Conservation (phyloP, 108 stramenopile species). For the Parietichytrium sp. region DNA sequence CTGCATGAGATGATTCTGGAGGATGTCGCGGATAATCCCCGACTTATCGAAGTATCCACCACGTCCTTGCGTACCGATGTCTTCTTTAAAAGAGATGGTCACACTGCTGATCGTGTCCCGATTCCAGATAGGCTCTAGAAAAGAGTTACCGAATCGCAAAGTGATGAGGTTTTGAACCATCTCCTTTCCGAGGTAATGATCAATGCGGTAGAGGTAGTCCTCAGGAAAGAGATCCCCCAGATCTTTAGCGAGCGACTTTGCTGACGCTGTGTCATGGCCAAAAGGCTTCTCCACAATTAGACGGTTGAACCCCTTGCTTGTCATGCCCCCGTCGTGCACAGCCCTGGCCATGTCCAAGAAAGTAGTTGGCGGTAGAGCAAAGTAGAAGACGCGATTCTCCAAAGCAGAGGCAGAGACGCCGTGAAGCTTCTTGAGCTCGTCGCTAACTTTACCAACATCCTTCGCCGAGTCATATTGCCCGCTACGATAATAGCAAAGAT, state of each 20-base stretch:
- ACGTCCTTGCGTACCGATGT: constrained; percentile 72
- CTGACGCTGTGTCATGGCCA: constrained; percentile 82
- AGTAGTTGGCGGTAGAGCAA: constrained; percentile 93
- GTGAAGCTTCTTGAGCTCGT: constrained; percentile 46
- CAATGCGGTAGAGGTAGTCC: constrained; percentile 82
- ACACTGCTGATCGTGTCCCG: constrained; percentile 48
- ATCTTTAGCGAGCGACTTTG: constrained; percentile 67
- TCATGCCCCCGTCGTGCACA: constrained; percentile 69
- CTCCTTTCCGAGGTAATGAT: constrained; percentile 98
- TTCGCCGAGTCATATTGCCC: constrained; percentile 77
- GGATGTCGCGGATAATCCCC: constrained; percentile 67
- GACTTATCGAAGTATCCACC: constrained; percentile 89
- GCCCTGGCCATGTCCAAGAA: constrained; percentile 80
- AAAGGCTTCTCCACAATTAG: constrained; percentile 97
- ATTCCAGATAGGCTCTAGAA: constrained; percentile 86
- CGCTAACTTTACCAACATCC: constrained; percentile 63
- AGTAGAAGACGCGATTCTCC: constrained; percentile 82
- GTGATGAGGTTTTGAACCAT: constrained; percentile 92
- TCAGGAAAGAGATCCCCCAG: constrained; percentile 76
- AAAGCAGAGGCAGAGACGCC: not conserved
- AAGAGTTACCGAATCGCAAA: constrained; percentile 83
- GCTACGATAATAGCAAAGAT: constrained; percentile 68
- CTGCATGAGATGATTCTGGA: constrained; percentile 74
- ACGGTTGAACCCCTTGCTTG: constrained; percentile 75
- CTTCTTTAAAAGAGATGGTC: constrained; percentile 64